A percentile compares a stretch with the other conserved stretches of the same genome.
Evolutionary conservation across 1,284 basidiomycete genomes (phyloP).

Genomic region (Cystobasidiaceae sp.): DNA sequence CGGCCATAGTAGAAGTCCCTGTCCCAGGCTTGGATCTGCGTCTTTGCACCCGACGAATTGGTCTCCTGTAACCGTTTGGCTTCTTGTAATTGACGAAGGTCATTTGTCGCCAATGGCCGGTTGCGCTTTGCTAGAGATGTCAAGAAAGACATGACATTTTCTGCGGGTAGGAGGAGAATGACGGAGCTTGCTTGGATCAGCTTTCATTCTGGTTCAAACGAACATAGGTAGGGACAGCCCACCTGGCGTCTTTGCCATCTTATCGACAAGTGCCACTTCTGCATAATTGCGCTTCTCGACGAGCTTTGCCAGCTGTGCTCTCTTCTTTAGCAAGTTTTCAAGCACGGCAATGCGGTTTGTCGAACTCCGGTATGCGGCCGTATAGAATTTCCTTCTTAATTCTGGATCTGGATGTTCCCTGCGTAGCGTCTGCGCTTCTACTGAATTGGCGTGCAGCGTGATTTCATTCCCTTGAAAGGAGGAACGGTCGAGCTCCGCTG

Average conservation of each 20-base stretch:
- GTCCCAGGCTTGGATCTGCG: slow-evolving; percentile 81
- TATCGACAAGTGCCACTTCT: slow-evolving; percentile 77
- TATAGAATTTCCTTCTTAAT: slow-evolving; percentile 30
- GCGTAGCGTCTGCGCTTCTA: slow-evolving; percentile 27
- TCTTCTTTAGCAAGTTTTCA: slow-evolving; percentile 66
- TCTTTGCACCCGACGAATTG: slow-evolving; percentile 32
- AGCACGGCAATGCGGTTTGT: slow-evolving; percentile 62
- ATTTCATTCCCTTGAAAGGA: slow-evolving; percentile 16
- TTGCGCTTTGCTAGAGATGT: slow-evolving; percentile 71
- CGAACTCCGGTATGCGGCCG: slow-evolving; percentile 34
- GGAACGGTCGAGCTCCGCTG: slow-evolving; percentile 31
- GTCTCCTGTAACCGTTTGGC: slow-evolving; percentile 67
- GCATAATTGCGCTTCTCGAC: slow-evolving; percentile 78
- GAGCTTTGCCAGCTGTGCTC: slow-evolving; percentile 71
- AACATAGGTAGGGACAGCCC: too few species aligned
- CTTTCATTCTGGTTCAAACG: too few species aligned
- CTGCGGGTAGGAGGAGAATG: slow-evolving; percentile 50
- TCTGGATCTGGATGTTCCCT: slow-evolving; percentile 29
- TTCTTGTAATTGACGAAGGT: slow-evolving; percentile 63
- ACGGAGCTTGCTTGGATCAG: too few species aligned
- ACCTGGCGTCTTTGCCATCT: slow-evolving; percentile 90
- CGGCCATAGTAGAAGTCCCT: slow-evolving; percentile 65
- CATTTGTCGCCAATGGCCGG: slow-evolving; percentile 63
- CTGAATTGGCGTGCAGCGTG: slow-evolving; percentile 31
- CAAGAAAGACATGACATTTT: slow-evolving; percentile 78